Percentiles rank a stretch among this genome's conserved stretches.
These are phyloP conservation scores for Leonotis leonurus DNA, from an alignment of 257 asterid genomes.

Conservation along the genomic window DNA sequence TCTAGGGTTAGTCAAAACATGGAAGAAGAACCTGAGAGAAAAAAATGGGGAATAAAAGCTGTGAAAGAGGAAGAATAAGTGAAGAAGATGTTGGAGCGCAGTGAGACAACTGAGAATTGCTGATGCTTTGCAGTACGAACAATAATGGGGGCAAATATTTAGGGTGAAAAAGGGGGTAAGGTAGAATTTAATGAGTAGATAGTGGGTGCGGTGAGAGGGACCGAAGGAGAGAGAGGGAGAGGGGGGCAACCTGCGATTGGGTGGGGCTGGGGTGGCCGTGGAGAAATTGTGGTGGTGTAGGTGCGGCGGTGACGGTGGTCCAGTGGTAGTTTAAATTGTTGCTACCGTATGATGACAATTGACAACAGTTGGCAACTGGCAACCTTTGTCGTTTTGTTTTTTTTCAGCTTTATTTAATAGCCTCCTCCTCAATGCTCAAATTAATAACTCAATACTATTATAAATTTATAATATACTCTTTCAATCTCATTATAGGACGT, in stretches of 20 bases:
- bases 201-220: slow-evolving; percentile 35
- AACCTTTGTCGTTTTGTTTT: slow-evolving; percentile 32
- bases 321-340: slow-evolving; percentile 41
- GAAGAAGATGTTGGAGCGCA: slow-evolving; percentile 15
- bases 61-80: slow-evolving; percentile 12
- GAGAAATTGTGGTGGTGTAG: slow-evolving; percentile 19
- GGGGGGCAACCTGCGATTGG: slow-evolving; percentile 56
- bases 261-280: too few relatives aligned
- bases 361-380: slow-evolving; percentile 25
- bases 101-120: slow-evolving; percentile 9
- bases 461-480: too few relatives aligned
- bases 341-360: slow-evolving; percentile 30
- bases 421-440: too few relatives aligned
- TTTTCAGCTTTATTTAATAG: background rate
- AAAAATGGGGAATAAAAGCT: slow-evolving; percentile 21
- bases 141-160: too few relatives aligned
- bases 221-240: too few relatives aligned
- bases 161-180: too few relatives aligned
- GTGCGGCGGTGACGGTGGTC: slow-evolving; percentile 46
- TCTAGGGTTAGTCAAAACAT: slow-evolving; percentile 86
- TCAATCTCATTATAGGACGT: too few relatives aligned
- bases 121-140: slow-evolving; percentile 19
- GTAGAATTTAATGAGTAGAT: background rate
- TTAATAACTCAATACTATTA: too few relatives aligned
- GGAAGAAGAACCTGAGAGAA: slow-evolving; percentile 26